phyloP scores from a whole-genome alignment of 371 early-diverging fungal genomes.

The Cokeromyces recurvatus region DNA sequence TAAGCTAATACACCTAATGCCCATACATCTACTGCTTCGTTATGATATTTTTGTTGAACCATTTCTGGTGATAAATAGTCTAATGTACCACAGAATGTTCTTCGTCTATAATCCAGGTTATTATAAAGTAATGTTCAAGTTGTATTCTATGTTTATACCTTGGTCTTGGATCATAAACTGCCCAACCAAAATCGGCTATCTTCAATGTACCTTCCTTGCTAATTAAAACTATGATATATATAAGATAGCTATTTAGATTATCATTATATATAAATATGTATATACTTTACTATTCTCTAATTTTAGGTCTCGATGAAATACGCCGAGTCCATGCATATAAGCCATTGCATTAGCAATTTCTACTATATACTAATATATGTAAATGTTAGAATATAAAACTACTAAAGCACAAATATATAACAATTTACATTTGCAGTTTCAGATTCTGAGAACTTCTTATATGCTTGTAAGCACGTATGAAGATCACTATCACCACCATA shows the following conservation, averaged over 20 bases:
- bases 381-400: background rate
- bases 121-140: too few relatives aligned
- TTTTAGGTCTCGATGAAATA: conserved; percentile 74
- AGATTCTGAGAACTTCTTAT: conserved; percentile 70
- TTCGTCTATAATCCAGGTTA: conserved; percentile 60
- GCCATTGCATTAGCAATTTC: conserved; percentile 85
- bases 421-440: conserved; percentile 66
- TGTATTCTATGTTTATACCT: too few relatives aligned
- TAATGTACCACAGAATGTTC: conserved; percentile 95
- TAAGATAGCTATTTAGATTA: background rate
- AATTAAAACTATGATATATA: conserved; percentile 49
- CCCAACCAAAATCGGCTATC: conserved; percentile 99
- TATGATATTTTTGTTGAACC: conserved; percentile 67
- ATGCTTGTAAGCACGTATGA: conserved; percentile 73
- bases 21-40: conserved; percentile 82
- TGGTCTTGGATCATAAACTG: conserved; percentile 88
- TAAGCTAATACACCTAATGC: conserved; percentile 84
- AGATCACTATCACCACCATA: conserved; percentile 95
- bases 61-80: conserved; percentile 98
- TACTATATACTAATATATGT: conserved; percentile 65
- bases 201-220: conserved; percentile 85
- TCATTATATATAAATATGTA: too few relatives aligned
- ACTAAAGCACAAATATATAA: background rate
- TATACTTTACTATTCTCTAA: conserved; percentile 64
- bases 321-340: conserved; percentile 58